Evolutionary conservation across 2,329 filamentous ascomycete genomes (phyloP).

Genomic region (Thelonectria blattea): DNA sequence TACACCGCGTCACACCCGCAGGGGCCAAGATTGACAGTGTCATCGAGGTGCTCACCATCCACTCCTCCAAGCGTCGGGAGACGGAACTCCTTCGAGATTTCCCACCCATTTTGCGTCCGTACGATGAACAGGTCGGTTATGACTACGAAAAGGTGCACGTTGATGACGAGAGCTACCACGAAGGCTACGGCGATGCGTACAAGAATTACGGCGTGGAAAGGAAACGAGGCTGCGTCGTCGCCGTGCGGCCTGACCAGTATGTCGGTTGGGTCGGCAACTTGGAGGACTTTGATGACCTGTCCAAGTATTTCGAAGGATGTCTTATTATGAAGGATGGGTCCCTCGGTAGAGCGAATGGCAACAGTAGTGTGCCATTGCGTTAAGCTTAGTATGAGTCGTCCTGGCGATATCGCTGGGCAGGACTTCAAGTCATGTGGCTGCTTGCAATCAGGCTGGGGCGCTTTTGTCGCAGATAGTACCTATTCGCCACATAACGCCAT

Average conservation of each 20-base stretch:
- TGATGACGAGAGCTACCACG: constrained; percentile 60
- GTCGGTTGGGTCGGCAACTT: constrained; percentile 53
- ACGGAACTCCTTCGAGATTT: constrained; percentile 54
- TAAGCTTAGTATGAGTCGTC: too few relatives aligned
- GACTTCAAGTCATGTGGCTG: too few relatives aligned
- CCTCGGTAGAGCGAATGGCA: too few relatives aligned
- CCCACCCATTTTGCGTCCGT: constrained; percentile 50
- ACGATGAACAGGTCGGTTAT: constrained; percentile 56
- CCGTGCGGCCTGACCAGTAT: constrained; percentile 72
- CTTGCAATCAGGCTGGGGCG: too few relatives aligned
- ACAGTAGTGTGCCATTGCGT: too few relatives aligned
- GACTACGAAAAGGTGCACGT: constrained; percentile 63
- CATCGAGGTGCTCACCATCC: constrained; percentile 67
- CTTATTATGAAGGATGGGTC: too few relatives aligned
- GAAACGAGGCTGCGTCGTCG: constrained; percentile 61
- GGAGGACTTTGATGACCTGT: constrained; percentile 33
- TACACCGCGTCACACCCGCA: constrained; percentile 44
- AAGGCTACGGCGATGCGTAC: constrained; percentile 59
- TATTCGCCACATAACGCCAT: too few relatives aligned
- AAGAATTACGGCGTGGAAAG: constrained; percentile 63
- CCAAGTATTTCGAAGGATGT: too few relatives aligned
- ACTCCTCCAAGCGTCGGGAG: constrained; percentile 56
- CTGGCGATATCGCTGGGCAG: too few relatives aligned
- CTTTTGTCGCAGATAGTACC: too few relatives aligned
- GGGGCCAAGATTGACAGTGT: constrained; percentile 39